Base-by-base conservation (phyloP, 306 rosid species). In the Cajanus cajan region DNA sequence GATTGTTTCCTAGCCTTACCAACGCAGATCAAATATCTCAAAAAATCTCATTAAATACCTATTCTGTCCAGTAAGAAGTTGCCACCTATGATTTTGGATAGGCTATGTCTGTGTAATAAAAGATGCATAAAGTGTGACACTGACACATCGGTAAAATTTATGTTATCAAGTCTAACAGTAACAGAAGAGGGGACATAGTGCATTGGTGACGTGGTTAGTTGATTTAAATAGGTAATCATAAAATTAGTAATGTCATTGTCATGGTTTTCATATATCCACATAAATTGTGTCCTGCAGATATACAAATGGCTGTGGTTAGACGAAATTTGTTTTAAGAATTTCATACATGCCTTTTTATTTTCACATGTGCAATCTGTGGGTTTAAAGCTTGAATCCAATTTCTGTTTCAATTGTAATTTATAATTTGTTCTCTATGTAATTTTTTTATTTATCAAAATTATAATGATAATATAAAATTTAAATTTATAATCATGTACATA, bases 51-150 rank as follows among this genome's bases (percentile, higher is more conserved):
- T 36, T 14, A 48, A 34, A 51, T 70, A 9, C n/a, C 1, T 50
- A 3, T 13, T 41, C 24, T 10, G 19, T 63, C 80, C 73, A 63
- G 9, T 76, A 34, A 76, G 73, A 34, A 33, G 10, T 13, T 34
- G 39, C 64, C 80, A 63, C 6, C 7, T 47, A 13, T 33, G 64
- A 47, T 76, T 63, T 63, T 47, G 80, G 77, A 72, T 72, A 72
- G 34, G 63, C 4, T 50, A 31, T 3, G 52, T 50, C 3, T 28
- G 9, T 18, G 0, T 43, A 44, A 22, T 7, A 13, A 68, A 12
- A 22, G 40, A 44, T 68, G 21, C 15, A 14, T 44, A 13, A 11
- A 43, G 22, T 22, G 7, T 18, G 10, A 66, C 52, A 21, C 34
- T 65, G 3, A n/a, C n/a, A n/a, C n/a, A n/a, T 58, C 1, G 12